Base-by-base conservation (phyloP, 495 filamentous ascomycete genomes). In the Chaetomium tenue region DNA sequence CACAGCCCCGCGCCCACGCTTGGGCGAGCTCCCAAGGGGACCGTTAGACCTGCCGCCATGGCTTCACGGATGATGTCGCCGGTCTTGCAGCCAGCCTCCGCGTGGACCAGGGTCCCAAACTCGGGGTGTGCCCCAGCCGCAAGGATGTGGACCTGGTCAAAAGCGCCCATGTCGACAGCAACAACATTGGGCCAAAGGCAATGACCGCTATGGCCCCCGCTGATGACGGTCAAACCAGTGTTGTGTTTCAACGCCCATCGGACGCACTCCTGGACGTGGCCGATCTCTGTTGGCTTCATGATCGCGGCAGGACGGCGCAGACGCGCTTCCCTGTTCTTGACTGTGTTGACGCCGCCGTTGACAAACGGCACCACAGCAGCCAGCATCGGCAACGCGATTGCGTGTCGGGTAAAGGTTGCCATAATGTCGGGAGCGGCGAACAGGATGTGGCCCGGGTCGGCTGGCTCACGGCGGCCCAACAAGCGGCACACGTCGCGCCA, bases 1-100 rank as follows among this genome's bases (percentile, higher is more conserved):
- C 83, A 87, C 47, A 84, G 66, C 26, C 86, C 86, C 7, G 83
- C 81, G 40, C 86, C 86, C 52, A 88, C 85, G 62, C 85, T 86
- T 69, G 85, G 86, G 46, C 85, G 82, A 42, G 82, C 63, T 9
- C 85, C 86, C 47, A 88, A 70, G 5, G 86, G 86, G 26, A 88
- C 82, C 68, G 82, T 84, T 61, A 88, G 4, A 44, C 81, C 82
- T 9, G 61, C 73, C 37, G 63, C 72, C 79, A 83, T 82, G 61
- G 84, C 69, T 63, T 79, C 79, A 61, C 69, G 67, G 69, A 87
- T 58, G 68, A 89, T 83, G 71, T 87, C 82, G 8, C 77, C 84
- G 16, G 82, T 79, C 62, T 78, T 85, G 73, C 79, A 86, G 63
- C 84, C 85, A 16, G 80, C 76, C 60, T 71, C 83, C n/a, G 73